Base-by-base conservation (phyloP, 2,329 filamentous ascomycete genomes). In the Fusarium lyarnte region DNA sequence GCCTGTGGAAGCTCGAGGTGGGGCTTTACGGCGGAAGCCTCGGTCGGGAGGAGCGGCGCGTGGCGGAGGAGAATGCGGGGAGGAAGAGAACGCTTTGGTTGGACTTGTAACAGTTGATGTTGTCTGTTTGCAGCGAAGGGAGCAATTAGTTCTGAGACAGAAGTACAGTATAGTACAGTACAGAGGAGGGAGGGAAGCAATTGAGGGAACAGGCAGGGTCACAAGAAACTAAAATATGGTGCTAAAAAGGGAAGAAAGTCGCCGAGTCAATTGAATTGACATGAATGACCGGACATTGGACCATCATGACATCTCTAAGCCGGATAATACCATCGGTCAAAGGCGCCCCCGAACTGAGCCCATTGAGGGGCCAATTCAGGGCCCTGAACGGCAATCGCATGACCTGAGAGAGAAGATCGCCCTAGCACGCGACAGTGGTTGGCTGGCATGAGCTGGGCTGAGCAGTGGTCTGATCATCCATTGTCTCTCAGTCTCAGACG, bases 51-150 rank as follows among this genome's bases (percentile, higher is more conserved):
- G 70, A 72, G 72, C 71, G 72, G 71, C 66, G 67, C 63, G 74
- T 71, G 73, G 73, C 65, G 73, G 72, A 76, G 69, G 69, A 75
- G 67, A 77, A 74, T 77, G 75, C 72, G 75, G 75, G 75, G 75
- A 67, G 66, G 63, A 63, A 35, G 39, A 58, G 58, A 66, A 43
- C 23, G 58, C 35, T 35, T 25, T 57, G 39, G 53, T 47, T 47
- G 57, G 45, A 21, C 35, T 25, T 41, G 35, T 38, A 53, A 53
- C 31, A 33, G 36, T 62, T 47, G 63, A 41, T 33, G 55, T 51
- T 41, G 53, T 51, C 59, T 73, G 47, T 46, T 63, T 69, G 55
- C 38, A 73, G 59, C 36, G 54, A 69, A 69, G 45, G 45, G 58
- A 41, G 38, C 23, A 57, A 54, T 70, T 54, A 69, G 62, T 68